phyloP scores from a whole-genome alignment of 768 basidiomycete species.

The Obba rivulosa region DNA sequence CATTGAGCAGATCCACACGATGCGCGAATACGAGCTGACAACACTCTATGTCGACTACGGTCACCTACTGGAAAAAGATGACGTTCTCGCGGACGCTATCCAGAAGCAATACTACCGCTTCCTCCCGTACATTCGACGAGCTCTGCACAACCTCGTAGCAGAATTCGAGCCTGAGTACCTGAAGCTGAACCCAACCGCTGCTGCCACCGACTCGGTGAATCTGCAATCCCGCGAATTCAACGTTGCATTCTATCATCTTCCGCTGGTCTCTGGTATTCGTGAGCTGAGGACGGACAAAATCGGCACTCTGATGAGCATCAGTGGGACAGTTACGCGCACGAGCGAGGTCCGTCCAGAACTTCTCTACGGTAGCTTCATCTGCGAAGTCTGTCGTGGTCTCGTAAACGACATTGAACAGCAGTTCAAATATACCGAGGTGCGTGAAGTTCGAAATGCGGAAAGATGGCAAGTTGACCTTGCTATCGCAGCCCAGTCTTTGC shows the following conservation, averaged over 20 bases:
- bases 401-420: slow-evolving; percentile 97
- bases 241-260: slow-evolving; percentile 93
- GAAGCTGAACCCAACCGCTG: slow-evolving; percentile 89
- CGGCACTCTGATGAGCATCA: slow-evolving; percentile 90
- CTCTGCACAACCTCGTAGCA: slow-evolving; percentile 83
- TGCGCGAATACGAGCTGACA: slow-evolving; percentile 91
- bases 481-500: slow-evolving; percentile 79
- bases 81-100: slow-evolving; percentile 90
- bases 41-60: slow-evolving; percentile 96
- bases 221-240: slow-evolving; percentile 91
- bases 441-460: slow-evolving; percentile 6
- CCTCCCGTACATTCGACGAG: slow-evolving; percentile 88
- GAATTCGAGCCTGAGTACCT: slow-evolving; percentile 91
- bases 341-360: slow-evolving; percentile 96
- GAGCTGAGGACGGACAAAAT: slow-evolving; percentile 91
- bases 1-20: slow-evolving; percentile 88
- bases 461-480: background rate
- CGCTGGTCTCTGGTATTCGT: slow-evolving; percentile 90
- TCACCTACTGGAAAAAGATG: slow-evolving; percentile 85
- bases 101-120: slow-evolving; percentile 96
- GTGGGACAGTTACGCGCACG: slow-evolving; percentile 95
- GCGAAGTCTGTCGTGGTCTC: slow-evolving; percentile 80
- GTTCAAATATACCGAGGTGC: slow-evolving; percentile 98
- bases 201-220: slow-evolving; percentile 80
- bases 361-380: slow-evolving; percentile 88